These are phyloP conservation scores for Pyricularia grisea DNA, from an alignment of 2,329 filamentous ascomycete genomes.

Conservation along the genomic window DNA sequence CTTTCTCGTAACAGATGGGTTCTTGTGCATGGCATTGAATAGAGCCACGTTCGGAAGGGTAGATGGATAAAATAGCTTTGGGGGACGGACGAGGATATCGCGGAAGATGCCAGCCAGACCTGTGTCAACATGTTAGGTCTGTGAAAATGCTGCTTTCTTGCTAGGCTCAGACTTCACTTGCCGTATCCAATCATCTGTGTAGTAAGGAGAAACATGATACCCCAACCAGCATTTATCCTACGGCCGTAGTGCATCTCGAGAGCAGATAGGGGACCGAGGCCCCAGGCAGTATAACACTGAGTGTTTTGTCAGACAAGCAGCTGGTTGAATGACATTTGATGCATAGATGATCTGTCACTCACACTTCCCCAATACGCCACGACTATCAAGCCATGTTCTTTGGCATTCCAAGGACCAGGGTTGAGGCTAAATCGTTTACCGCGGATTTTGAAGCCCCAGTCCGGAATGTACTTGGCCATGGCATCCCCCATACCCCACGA, in stretches of 20 bases:
- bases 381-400: slow-evolving; percentile 22
- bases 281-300: slow-evolving; percentile 18
- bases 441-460: slow-evolving; percentile 13
- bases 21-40: slow-evolving; percentile 21
- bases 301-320: not conserved
- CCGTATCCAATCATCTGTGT: slow-evolving; percentile 21
- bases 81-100: slow-evolving; percentile 19
- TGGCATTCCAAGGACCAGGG: slow-evolving; percentile 22
- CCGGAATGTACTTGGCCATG: slow-evolving; percentile 18
- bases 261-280: slow-evolving; percentile 19
- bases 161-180: not conserved
- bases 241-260: slow-evolving; percentile 19
- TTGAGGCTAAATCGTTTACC: slow-evolving; percentile 21
- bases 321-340: not conserved
- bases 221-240: slow-evolving; percentile 17
- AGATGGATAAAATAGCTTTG: slow-evolving; percentile 20
- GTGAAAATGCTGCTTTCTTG: not conserved
- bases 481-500: slow-evolving; percentile 21
- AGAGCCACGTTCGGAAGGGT: slow-evolving; percentile 19
- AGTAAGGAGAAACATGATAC: slow-evolving; percentile 18
- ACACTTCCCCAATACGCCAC: slow-evolving; percentile 21
- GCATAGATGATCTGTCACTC: slow-evolving; percentile 1
- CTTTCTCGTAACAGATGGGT: slow-evolving; percentile 17
- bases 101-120: slow-evolving; percentile 18
- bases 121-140: not conserved